These are phyloP conservation scores for Solioccasus polychromus DNA, from an alignment of 768 basidiomycete genomes.

Conservation along the genomic window DNA sequence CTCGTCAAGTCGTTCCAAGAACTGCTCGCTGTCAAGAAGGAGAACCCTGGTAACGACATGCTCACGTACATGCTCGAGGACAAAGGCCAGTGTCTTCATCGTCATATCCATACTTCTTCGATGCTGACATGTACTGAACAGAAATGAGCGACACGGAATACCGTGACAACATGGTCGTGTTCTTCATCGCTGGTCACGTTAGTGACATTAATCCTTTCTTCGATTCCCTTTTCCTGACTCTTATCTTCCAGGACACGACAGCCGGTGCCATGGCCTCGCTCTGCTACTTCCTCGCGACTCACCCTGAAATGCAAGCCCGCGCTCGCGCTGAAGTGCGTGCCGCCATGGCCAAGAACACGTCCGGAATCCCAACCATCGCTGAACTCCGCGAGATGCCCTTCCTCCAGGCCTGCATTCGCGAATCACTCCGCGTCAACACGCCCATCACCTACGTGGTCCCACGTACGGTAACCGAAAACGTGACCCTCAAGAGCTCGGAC, in stretches of 20 bases:
- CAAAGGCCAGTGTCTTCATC: neutral
- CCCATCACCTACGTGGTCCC: neutral
- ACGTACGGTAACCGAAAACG: neutral
- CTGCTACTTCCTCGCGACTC: neutral
- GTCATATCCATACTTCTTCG: neutral
- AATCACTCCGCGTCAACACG: neutral
- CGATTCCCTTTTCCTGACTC: neutral
- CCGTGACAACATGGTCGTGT: neutral
- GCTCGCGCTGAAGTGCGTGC: neutral
- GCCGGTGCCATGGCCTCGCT: neutral
- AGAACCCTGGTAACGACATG: constrained; percentile 1
- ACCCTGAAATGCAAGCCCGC: neutral
- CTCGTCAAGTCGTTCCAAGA: neutral
- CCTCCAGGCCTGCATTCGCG: neutral
- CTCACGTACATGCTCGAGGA: constrained; percentile 6
- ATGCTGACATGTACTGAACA: neutral
- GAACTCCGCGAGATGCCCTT: neutral
- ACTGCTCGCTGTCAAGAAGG: neutral
- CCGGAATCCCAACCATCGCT: neutral
- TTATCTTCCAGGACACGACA: neutral
- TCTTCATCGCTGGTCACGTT: neutral
- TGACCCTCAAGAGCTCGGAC: neutral
- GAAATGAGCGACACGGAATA: neutral
- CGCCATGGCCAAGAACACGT: neutral
- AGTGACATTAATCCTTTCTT: neutral